Percentiles rank a stretch among this genome's conserved stretches.
These are phyloP conservation scores for Rubus parviflorus DNA, from an alignment of 306 rosid genomes.

Conservation along the genomic window DNA sequence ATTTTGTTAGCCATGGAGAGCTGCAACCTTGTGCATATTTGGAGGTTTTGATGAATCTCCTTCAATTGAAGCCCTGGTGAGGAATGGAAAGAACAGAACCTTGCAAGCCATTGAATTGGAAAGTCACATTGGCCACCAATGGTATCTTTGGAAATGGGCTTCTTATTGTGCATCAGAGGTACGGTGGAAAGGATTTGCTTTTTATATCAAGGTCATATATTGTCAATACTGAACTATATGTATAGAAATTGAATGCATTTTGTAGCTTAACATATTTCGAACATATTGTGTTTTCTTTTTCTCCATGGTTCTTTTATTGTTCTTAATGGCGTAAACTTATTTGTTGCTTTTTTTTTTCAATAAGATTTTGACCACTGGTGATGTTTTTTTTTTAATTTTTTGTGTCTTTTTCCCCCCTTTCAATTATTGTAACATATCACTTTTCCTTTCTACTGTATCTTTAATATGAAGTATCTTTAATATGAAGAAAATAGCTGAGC, in stretches of 20 bases:
- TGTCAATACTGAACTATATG: slow-evolving; percentile 22
- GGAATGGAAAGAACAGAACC: slow-evolving; percentile 81
- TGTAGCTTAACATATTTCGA: neutral
- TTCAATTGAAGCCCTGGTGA: slow-evolving; percentile 73
- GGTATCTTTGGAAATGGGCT: slow-evolving; percentile 99
- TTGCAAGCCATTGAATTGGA: slow-evolving; percentile 95
- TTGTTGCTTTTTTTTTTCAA: neutral
- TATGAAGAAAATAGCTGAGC: slow-evolving; percentile 84
- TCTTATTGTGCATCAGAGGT: slow-evolving; percentile 98
- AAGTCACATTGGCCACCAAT: slow-evolving; percentile 91
- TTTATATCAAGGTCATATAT: neutral
- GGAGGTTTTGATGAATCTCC: slow-evolving; percentile 82
- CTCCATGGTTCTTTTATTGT: slow-evolving; percentile 5
- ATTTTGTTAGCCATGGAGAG: slow-evolving; percentile 89
- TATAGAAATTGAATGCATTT: slow-evolving; percentile 14
- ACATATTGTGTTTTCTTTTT: neutral
- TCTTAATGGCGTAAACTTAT: neutral
- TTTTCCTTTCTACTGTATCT: slow-evolving; percentile 18
- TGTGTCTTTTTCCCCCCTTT: neutral
- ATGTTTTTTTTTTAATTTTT: neutral
- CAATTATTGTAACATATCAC: slow-evolving; percentile 12
- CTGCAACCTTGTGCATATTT: slow-evolving; percentile 79
- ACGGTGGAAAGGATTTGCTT: slow-evolving; percentile 19
- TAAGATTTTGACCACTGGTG: slow-evolving; percentile 10
- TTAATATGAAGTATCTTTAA: slow-evolving; percentile 41